Conservation (phyloP, 352 stramenopile species). For the Pythium graminicola region DNA sequence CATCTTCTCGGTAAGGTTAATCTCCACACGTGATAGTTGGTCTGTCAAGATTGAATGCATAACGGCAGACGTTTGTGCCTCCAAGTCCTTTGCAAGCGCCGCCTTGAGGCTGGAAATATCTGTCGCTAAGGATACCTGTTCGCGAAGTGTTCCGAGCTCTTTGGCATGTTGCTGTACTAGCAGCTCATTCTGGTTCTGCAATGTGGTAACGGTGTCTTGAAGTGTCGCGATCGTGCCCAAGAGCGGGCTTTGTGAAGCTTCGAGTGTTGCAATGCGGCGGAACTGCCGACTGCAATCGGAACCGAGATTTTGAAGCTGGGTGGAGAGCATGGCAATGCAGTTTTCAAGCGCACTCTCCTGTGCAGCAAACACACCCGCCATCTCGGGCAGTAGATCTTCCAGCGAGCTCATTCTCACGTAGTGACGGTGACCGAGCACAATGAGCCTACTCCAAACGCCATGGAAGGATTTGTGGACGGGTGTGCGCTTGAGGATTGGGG, state of each 20-base stretch:
- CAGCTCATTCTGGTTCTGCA: slow-evolving; percentile 23
- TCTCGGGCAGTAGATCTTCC: slow-evolving; percentile 57
- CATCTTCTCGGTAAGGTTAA: slow-evolving; percentile 20
- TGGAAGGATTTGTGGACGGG: neutral
- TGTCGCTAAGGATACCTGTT: neutral
- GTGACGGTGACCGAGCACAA: slow-evolving; percentile 15
- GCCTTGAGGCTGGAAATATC: slow-evolving; percentile 15
- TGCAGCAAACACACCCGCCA: slow-evolving; percentile 49
- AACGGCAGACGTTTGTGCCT: slow-evolving; percentile 15
- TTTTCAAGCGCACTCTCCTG: slow-evolving; percentile 56
- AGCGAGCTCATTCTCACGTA: slow-evolving; percentile 63
- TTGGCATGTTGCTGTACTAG: slow-evolving; percentile 23
- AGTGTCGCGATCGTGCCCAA: neutral
- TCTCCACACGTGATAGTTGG: neutral
- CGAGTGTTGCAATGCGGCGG: slow-evolving; percentile 30
- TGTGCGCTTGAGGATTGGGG: neutral
- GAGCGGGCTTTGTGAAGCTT: slow-evolving; percentile 28
- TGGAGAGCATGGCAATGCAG: slow-evolving; percentile 41
- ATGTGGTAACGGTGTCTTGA: slow-evolving; percentile 12
- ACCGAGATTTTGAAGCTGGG: slow-evolving; percentile 44
- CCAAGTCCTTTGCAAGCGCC: slow-evolving; percentile 15
- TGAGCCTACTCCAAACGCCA: neutral
- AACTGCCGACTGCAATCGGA: slow-evolving; percentile 30
- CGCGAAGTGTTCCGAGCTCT: neutral
- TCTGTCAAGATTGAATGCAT: slow-evolving; percentile 20